Evolutionary conservation across 148 eudicot species (phyloP).

Genomic region (Diospyros kaki): DNA sequence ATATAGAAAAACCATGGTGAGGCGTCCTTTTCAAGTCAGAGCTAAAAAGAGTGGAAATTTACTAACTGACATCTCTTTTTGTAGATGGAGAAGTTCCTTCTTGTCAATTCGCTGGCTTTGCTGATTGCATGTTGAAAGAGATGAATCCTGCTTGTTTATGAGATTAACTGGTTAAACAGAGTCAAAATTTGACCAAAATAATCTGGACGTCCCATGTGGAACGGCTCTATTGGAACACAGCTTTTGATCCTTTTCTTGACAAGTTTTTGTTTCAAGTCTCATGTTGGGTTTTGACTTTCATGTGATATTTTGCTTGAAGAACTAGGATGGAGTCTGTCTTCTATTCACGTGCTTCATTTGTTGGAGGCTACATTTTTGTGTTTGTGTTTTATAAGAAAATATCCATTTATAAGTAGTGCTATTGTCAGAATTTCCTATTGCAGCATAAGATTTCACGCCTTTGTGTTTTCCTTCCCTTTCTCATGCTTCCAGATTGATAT

Average conservation of each 20-base stretch:
- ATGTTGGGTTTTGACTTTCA: no score
- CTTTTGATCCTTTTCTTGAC: no score
- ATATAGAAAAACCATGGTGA: background rate
- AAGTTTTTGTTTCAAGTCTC: no score
- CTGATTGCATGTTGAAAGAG: background rate
- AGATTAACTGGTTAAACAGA: no score
- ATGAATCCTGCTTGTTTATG: background rate
- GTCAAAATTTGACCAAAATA: no score
- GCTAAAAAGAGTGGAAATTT: background rate
- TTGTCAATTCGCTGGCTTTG: background rate
- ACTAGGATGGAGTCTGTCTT: no score
- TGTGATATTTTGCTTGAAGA: no score
- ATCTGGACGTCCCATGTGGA: no score
- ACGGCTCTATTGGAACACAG: no score
- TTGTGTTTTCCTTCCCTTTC: constrained; percentile 4
- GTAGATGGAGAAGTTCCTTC: background rate
- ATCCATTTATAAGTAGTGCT: background rate
- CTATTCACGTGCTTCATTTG: background rate
- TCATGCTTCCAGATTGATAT: background rate
- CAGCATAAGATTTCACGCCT: background rate
- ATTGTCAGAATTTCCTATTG: background rate
- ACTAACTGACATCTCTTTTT: background rate
- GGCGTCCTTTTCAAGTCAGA: background rate
- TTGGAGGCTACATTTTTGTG: background rate
- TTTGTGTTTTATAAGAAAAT: background rate